phyloP scores from a whole-genome alignment of 306 rosid species.

The Sechiopsis laciniata region DNA sequence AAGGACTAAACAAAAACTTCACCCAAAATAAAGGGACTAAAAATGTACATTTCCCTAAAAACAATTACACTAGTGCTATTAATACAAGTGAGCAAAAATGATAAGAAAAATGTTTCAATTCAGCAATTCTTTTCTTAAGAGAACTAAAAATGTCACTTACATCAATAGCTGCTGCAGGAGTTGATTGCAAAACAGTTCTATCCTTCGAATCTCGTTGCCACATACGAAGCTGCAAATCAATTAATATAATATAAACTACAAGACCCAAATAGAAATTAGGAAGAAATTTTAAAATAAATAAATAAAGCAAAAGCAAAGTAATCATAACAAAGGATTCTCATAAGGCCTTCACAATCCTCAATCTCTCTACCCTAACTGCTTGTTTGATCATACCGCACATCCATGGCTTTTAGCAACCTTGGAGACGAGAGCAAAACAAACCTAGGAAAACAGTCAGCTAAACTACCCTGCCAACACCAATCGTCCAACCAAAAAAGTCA shows the following conservation, averaged over 20 bases:
- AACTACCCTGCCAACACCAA: not conserved
- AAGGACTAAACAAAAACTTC: too few relatives aligned
- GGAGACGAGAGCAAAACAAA: not conserved
- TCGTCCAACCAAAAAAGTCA: not conserved
- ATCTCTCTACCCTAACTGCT: not conserved
- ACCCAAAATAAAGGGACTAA: too few relatives aligned
- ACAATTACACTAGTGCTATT: not conserved
- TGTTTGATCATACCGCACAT: not conserved
- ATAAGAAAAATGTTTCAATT: not conserved
- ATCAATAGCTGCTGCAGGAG: constrained; percentile 87
- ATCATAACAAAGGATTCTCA: not conserved
- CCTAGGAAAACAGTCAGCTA: not conserved
- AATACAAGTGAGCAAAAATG: not conserved
- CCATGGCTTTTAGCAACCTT: not conserved
- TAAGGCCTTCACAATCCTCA: not conserved
- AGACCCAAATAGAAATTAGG: constrained; percentile 21
- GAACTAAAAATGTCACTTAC: constrained; percentile 37
- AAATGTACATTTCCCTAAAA: too few relatives aligned
- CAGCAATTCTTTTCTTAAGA: constrained; percentile 6
- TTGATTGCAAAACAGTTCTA: constrained; percentile 80
- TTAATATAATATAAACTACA: constrained; percentile 23
- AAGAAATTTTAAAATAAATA: not conserved
- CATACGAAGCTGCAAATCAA: constrained; percentile 63
- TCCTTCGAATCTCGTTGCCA: constrained; percentile 87
- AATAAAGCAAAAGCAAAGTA: not conserved